These are phyloP conservation scores for Xerocomellus amylosporus DNA, from an alignment of 768 basidiomycete genomes.

Conservation along the genomic window DNA sequence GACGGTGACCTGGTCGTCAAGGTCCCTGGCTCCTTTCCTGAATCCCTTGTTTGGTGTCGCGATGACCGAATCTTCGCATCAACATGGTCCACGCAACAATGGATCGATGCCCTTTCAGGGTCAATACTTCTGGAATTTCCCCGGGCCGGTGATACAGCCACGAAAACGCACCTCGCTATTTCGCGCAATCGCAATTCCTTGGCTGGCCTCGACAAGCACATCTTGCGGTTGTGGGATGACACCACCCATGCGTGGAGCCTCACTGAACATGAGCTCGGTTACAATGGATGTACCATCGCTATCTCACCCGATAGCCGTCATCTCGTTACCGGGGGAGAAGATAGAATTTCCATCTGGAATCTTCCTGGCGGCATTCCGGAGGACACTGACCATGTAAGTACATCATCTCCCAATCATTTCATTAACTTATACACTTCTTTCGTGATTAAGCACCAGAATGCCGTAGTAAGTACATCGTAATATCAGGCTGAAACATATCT, in stretches of 20 bases:
- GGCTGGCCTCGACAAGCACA: conserved; percentile 1
- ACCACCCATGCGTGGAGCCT: conserved; percentile 1
- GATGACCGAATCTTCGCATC: conserved; percentile 16
- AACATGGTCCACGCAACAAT: conserved; percentile 5
- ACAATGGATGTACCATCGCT: conserved; percentile 3
- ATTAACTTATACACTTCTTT: background rate
- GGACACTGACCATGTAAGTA: background rate
- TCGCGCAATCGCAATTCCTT: conserved; percentile 8
- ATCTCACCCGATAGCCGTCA: conserved; percentile 6
- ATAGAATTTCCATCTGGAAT: conserved; percentile 15
- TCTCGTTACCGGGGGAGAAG: conserved; percentile 11
- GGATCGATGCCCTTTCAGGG: conserved; percentile 12
- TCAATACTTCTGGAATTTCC: conserved; percentile 10
- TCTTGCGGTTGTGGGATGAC: conserved; percentile 12
- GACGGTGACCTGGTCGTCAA: conserved; percentile 2
- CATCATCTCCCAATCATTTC: background rate
- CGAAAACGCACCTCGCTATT: conserved; percentile 6
- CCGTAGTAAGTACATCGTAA: background rate
- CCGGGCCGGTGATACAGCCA: background rate
- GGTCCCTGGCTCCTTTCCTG: conserved; percentile 2
- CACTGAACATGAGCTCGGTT: background rate
- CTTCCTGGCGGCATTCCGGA: background rate
- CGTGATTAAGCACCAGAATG: background rate
- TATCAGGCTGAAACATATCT: background rate
- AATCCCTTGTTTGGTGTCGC: conserved; percentile 17